A percentile compares a stretch with the other conserved stretches of the same genome.
Evolutionary conservation across 2,329 filamentous ascomycete genomes (phyloP).

Genomic region (Colletotrichum higginsianum): DNA sequence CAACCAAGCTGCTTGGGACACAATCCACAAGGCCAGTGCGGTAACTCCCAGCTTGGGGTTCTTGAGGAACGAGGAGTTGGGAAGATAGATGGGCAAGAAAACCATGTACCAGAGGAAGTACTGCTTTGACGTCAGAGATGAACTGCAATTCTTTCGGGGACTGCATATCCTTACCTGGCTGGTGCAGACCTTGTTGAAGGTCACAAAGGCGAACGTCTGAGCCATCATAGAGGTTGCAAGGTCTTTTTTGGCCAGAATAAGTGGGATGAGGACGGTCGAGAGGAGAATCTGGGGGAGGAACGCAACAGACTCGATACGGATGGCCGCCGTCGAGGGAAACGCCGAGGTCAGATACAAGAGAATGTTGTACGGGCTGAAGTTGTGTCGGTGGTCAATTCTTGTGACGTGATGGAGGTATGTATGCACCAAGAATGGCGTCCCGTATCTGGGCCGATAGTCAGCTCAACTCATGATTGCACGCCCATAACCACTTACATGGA

Average conservation of each 20-base stretch:
- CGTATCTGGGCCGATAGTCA: constrained; percentile 71
- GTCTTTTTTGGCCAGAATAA: constrained; percentile 84
- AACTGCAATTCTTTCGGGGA: constrained; percentile 13
- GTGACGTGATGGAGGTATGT: constrained; percentile 95
- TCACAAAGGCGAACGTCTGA: constrained; percentile 97
- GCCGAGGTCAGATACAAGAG: constrained; percentile 90
- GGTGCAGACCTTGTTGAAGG: constrained; percentile 99
- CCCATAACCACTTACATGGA: constrained; percentile 66
- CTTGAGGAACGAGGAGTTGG: constrained; percentile 79
- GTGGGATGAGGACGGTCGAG: constrained; percentile 81
- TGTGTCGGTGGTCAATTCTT: constrained; percentile 95
- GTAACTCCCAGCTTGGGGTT: constrained; percentile 72
- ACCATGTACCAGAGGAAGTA: constrained; percentile 99
- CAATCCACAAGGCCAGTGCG: constrained; percentile 81
- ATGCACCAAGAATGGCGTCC: constrained; percentile 85
- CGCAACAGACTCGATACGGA: constrained; percentile 81
- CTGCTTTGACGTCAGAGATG: constrained; percentile 60
- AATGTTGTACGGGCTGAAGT: constrained; percentile 97
- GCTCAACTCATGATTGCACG: not conserved
- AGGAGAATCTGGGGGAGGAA: constrained; percentile 91
- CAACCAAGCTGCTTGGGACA: constrained; percentile 82
- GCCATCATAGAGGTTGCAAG: constrained; percentile 89
- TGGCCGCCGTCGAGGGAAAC: constrained; percentile 56
- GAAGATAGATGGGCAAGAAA: constrained; percentile 92
- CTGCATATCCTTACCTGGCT: constrained; percentile 79